Base-by-base conservation (phyloP, 257 asterid genomes). In the Solanum bulbocastanum region DNA sequence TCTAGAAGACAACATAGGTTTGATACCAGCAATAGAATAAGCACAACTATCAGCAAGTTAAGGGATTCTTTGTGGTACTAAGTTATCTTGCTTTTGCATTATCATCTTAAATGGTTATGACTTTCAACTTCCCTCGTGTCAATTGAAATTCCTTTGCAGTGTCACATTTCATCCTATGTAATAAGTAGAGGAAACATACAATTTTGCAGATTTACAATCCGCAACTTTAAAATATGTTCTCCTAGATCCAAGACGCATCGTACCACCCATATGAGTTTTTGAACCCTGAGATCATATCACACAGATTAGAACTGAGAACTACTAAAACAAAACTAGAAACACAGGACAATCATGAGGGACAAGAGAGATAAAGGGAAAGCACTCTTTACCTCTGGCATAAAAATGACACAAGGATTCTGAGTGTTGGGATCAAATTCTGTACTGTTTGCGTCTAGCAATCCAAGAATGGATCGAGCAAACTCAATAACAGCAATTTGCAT, bases 211-310 rank as follows among this genome's bases (percentile, higher is more conserved):
- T 92, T 86, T 91, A 88, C 95, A 89, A 52, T 91, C 88, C 25
- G 89, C 46, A 44, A 84, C 92, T 69, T 91, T 94, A 90, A 95
- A 93, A 89, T 84, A 94, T 84, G 96, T 95, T 89, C 94, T 95
- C 94, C 96, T 93, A 32, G 95, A 95, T 90, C 98, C 98, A 9
- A 95, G 96, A 86, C 96, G 96, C 98, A 95, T 95, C 30, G 98
- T 95, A 85, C 96, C 98, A 91, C 98, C 96, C 98, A 94, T 93
- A 89, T 95, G 98, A 66, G 96, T 93, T 91, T 91, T 94, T 76
- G 98, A 95, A 62, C 96, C 96, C 96, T 94, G 92, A 76, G 79
- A 86, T 87, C 83, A 87, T 36, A 20, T 86, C 76, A 71, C 72
- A 82, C 87, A 86, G n/a, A 84, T 66, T 84, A 87, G 86, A 88